These are phyloP conservation scores for Pseudogymnoascus sp. DNA, from an alignment of 2,329 filamentous ascomycete genomes.

Conservation along the genomic window DNA sequence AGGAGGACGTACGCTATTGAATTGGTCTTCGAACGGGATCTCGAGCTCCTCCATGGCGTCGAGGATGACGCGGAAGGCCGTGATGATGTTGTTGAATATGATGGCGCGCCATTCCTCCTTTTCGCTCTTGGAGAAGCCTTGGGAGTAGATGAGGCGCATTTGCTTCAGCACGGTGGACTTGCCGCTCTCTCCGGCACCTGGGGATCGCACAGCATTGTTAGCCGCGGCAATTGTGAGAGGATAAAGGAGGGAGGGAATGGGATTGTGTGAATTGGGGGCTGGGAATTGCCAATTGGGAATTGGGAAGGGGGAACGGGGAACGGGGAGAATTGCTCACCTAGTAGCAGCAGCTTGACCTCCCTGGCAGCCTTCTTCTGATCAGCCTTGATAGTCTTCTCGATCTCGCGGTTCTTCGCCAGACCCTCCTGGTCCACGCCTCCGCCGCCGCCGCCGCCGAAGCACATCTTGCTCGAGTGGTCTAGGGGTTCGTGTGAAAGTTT, in stretches of 20 bases:
- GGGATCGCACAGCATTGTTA: conserved; percentile 15
- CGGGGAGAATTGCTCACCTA: conserved; percentile 55
- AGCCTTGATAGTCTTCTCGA: conserved; percentile 75
- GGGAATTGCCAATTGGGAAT: background rate
- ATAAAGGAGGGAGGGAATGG: background rate
- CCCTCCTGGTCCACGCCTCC: conserved; percentile 38
- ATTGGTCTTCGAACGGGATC: conserved; percentile 68
- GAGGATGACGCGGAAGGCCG: conserved; percentile 83
- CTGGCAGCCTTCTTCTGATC: conserved; percentile 82
- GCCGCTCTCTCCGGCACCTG: conserved; percentile 89
- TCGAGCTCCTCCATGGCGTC: conserved; percentile 84
- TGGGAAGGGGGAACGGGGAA: conserved; percentile 7
- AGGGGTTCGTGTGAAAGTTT: background rate
- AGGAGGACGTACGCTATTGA: conserved; percentile 60
- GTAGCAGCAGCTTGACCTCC: conserved; percentile 87
- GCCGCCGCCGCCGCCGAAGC: conserved; percentile 50
- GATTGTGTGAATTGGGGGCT: background rate
- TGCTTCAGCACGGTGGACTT: conserved; percentile 98
- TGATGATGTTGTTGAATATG: conserved; percentile 89
- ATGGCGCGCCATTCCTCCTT: conserved; percentile 91
- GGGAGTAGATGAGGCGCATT: conserved; percentile 95
- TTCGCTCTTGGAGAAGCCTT: conserved; percentile 83
- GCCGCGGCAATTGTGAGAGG: background rate
- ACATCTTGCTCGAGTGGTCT: conserved; percentile 41
- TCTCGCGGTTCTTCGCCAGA: conserved; percentile 57